Conservation (phyloP, 352 stramenopile species). For the Pilasporangium apinafurcum region DNA sequence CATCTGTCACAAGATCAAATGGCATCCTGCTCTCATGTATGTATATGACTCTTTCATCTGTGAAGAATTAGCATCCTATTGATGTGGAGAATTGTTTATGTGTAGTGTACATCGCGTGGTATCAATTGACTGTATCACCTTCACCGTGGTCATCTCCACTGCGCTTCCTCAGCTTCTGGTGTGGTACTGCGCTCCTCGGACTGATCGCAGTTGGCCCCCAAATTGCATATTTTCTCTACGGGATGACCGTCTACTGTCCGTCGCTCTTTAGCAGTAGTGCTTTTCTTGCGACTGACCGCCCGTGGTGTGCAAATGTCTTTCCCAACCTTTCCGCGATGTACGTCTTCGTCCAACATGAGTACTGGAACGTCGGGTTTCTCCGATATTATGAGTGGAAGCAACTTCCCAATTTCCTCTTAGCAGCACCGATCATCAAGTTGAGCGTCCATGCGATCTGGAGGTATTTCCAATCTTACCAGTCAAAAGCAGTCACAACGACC, state of each 20-base stretch:
- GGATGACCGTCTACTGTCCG: constrained; percentile 60
- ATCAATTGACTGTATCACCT: constrained; percentile 52
- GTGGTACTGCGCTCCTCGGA: constrained; percentile 49
- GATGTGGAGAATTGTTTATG: not conserved
- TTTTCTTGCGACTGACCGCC: constrained; percentile 24
- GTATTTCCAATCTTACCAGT: constrained; percentile 28
- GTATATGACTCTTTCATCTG: no score
- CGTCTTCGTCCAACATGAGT: constrained; percentile 91
- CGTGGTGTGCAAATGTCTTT: constrained; percentile 58
- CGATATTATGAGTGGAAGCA: constrained; percentile 92
- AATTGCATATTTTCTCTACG: constrained; percentile 60
- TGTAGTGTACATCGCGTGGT: constrained; percentile 71
- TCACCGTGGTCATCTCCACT: constrained; percentile 11
- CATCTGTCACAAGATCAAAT: constrained; percentile 75
- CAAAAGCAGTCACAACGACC: constrained; percentile 9
- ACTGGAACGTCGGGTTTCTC: constrained; percentile 95
- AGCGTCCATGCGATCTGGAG: constrained; percentile 37
- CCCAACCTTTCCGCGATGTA: constrained; percentile 89
- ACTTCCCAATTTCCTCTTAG: constrained; percentile 93
- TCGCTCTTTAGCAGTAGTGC: constrained; percentile 13
- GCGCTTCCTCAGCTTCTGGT: constrained; percentile 54
- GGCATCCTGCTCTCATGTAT: constrained; percentile 69
- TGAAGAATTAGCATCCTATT: constrained; percentile 5
- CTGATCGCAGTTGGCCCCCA: constrained; percentile 56
- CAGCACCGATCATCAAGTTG: constrained; percentile 78